A percentile compares a stretch with the other conserved stretches of the same genome.
phyloP scores from a whole-genome alignment of 2,329 filamentous ascomycete genomes.

The Microsporum audouinii region DNA sequence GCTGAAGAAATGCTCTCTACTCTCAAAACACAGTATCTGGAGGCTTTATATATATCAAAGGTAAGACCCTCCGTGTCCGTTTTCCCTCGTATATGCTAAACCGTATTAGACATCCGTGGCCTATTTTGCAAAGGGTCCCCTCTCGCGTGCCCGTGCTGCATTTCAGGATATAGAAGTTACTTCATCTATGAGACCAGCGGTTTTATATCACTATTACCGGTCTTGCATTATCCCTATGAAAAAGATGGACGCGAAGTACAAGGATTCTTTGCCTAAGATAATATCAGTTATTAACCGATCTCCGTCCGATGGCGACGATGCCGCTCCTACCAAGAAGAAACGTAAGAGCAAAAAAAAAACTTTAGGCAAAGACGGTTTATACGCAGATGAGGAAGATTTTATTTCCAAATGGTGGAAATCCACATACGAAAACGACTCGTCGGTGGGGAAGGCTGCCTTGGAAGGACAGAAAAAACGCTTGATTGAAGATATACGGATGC shows the following conservation, averaged over 20 bases:
- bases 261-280: slow-evolving; percentile 32
- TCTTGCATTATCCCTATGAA: slow-evolving; percentile 35
- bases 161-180: slow-evolving; percentile 22
- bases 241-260: slow-evolving; percentile 39
- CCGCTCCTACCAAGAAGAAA: slow-evolving; percentile 20
- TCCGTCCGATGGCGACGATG: slow-evolving; percentile 29
- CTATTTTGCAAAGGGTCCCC: slow-evolving; percentile 42
- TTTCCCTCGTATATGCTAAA: not conserved
- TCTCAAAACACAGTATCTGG: slow-evolving; percentile 32
- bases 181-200: slow-evolving; percentile 16
- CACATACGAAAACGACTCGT: slow-evolving; percentile 23
- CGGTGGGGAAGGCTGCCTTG: slow-evolving; percentile 14
- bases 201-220: slow-evolving; percentile 31
- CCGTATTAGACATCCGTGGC: slow-evolving; percentile 36
- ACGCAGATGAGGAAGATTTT: slow-evolving; percentile 34
- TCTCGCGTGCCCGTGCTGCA: slow-evolving; percentile 35
- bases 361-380: slow-evolving; percentile 38
- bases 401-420: slow-evolving; percentile 38
- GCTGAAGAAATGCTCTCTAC: slow-evolving; percentile 28
- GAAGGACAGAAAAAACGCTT: slow-evolving; percentile 31
- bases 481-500: slow-evolving; percentile 34
- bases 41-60: slow-evolving; percentile 36
- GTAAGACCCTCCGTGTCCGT: slow-evolving; percentile 16
- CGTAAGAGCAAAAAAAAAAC: slow-evolving; percentile 24
- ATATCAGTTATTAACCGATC: slow-evolving; percentile 26